These are phyloP conservation scores for Fusarium sp. DNA, from an alignment of 2,329 filamentous ascomycete genomes.

Conservation along the genomic window DNA sequence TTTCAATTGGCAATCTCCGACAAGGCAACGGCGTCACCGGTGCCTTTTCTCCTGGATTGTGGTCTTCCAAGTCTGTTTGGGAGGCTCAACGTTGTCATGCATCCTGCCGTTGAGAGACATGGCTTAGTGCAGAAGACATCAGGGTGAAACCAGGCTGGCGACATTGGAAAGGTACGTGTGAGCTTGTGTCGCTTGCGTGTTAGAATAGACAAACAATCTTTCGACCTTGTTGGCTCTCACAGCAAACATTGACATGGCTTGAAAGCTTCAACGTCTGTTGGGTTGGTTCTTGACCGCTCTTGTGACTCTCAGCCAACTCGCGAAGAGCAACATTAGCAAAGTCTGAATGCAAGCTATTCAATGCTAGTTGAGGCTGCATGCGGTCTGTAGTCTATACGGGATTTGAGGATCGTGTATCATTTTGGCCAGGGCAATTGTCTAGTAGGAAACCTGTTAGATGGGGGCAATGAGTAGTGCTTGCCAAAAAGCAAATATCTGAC, in stretches of 20 bases:
- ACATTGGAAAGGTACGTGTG: background rate
- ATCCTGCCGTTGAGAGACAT: background rate
- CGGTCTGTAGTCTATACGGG: background rate
- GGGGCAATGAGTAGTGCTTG: background rate
- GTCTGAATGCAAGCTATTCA: background rate
- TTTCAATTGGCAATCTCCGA: background rate
- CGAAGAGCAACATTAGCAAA: background rate
- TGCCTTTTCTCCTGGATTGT: background rate
- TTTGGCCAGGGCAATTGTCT: background rate
- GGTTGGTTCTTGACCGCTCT: slow-evolving; percentile 11
- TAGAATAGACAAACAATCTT: background rate
- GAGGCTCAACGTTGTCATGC: background rate
- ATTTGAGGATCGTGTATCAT: too few relatives aligned
- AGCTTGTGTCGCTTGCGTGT: background rate
- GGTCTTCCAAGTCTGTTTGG: background rate
- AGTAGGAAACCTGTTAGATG: background rate
- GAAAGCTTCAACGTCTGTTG: background rate
- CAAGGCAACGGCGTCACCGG: background rate
- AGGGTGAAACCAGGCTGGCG: background rate
- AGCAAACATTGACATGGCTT: background rate
- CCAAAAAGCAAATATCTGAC: slow-evolving; percentile 7
- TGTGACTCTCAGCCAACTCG: background rate
- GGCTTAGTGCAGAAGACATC: background rate
- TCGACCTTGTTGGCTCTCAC: background rate
- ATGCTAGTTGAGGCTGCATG: background rate